Evolutionary conservation across 805 yeast species (phyloP).

Genomic region (Candida pini): DNA sequence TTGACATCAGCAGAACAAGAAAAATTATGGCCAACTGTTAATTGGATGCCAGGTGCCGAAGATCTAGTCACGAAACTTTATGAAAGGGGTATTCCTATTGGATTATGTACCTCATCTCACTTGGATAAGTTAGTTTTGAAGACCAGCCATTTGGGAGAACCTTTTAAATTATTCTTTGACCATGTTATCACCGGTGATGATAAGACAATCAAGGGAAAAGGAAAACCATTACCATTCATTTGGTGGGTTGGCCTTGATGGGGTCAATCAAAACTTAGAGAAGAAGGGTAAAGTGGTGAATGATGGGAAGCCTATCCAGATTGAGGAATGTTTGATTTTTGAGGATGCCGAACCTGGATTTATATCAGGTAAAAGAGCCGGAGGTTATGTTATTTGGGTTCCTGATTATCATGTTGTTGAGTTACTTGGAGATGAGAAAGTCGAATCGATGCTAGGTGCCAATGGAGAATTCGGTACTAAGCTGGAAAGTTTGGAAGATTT

Average conservation of each 20-base stretch:
- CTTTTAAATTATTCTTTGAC: constrained; percentile 59
- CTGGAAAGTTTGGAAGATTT: constrained; percentile 48
- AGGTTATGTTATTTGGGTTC: constrained; percentile 89
- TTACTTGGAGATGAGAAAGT: constrained; percentile 45
- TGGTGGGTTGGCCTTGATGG: constrained; percentile 77
- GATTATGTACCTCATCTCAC: constrained; percentile 84
- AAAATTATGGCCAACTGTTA: constrained; percentile 54
- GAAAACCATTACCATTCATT: constrained; percentile 92
- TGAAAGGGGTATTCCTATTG: constrained; percentile 62
- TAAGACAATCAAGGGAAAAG: constrained; percentile 71
- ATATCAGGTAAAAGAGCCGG: constrained; percentile 78
- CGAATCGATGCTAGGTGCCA: constrained; percentile 37
- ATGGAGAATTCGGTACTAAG: constrained; percentile 48
- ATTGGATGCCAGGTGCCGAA: constrained; percentile 79
- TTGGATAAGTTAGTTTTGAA: constrained; percentile 57
- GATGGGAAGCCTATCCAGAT: too few relatives aligned
- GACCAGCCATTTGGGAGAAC: constrained; percentile 56
- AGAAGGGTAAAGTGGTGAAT: constrained; percentile 32
- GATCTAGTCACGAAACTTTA: constrained; percentile 57
- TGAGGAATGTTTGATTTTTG: constrained; percentile 83
- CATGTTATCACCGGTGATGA: constrained; percentile 84
- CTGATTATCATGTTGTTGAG: constrained; percentile 67
- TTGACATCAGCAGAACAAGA: constrained; percentile 49
- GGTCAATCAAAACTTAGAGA: constrained; percentile 49
- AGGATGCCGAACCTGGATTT: constrained; percentile 94